Evolutionary conservation across 768 basidiomycete genomes (phyloP), one percentile per base, ranked within the genome.

Genomic region (Hygrocybe coccinea): DNA sequence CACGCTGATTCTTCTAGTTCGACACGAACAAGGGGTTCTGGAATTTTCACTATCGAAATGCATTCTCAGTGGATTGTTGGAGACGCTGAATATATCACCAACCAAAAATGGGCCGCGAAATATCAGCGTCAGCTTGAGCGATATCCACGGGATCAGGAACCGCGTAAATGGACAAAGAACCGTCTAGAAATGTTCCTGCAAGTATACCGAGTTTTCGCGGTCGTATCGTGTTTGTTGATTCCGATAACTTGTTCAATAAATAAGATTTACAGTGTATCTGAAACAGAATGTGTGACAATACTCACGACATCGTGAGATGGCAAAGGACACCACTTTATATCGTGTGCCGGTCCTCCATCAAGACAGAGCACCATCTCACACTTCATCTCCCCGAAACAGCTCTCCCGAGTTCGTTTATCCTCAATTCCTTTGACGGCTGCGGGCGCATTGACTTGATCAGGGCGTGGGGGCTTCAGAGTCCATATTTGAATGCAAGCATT

Each of bases 301-400:
- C 70, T 54, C 55, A 77, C 75, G 38, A 64, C 58, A 59, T 91
- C 91, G 61, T 91, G 82, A 15, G 87, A 83, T 0, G 94, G 93
- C 25, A 93, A 67, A 2, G 95, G 95, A 68, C 95, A 95, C 95
- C 95, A 98, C 70, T 87, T 92, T 12, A 95, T 66, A 49, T 90
- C 87, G 60, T 84, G 80, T 2, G 85, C 88, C 3, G 88, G 80
- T 0, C 95, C 93, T 17, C 77, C 76, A n/a, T 94, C 86, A 8
- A 92, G 60, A 58, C 93, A 95, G 1, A 98, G 64, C 2, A 94
- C 85, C 78, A 97, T 78, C 65, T 91, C 93, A 60, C 94, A 95
- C 15, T 65, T 73, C 76, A 90, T 79, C 54, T 74, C 69, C 0
- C 84, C 84, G 1, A 57, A 47, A 45, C 79, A 73, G 5, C 52